Base-by-base conservation (phyloP, 2,329 filamentous ascomycete species). In the Decorospora gaudefroyi region DNA sequence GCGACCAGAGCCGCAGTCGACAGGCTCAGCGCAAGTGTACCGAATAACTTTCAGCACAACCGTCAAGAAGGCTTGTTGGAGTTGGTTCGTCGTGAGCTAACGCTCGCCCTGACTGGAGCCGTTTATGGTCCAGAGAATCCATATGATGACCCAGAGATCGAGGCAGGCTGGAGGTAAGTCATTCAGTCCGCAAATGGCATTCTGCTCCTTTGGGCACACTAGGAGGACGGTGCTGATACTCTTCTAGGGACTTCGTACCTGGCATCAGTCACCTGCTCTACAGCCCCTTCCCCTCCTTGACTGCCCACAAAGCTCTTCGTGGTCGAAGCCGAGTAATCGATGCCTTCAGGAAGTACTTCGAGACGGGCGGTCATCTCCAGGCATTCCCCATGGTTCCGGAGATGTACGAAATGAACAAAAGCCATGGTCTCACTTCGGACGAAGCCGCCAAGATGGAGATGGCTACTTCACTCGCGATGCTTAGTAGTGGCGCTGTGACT, bases 111-210 rank as follows among this genome's bases (percentile, higher is more conserved):
- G 30, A 75, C 72, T 0, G 57, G 68, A 30, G 64, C 71, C 10
- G 62, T 73, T 0, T 76, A 75, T 47, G 74, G 73, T 2, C 69
- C 69, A 0, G 54, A 69, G 42, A 76, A 74, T 43, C 73, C 73
- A 0, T 75, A 64, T 26, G 54, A 69, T 22, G 67, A 74, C 29
- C 59, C 61, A 6, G 43, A 39, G 2, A 56, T 73, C 10, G 66
- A 66, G 29, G 51, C 67, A 27, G 65, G 64, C 16, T 74, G 72
- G 54, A 67, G 55, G 71, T 74, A 56, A 29, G 57, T 49, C 25
- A n/a, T 15, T 23, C 6, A 10, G 1, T 15, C 10, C 12, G 18
- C 21, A 4, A 4, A 16, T 13, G 9, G 11, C 11, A 27, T 16
- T 13, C 30, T 51, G 13, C 47, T 33, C 59, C 4, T 2, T 7